These are phyloP conservation scores for Rhododendron simsii DNA, from an alignment of 148 eudicot genomes.

Conservation along the genomic window DNA sequence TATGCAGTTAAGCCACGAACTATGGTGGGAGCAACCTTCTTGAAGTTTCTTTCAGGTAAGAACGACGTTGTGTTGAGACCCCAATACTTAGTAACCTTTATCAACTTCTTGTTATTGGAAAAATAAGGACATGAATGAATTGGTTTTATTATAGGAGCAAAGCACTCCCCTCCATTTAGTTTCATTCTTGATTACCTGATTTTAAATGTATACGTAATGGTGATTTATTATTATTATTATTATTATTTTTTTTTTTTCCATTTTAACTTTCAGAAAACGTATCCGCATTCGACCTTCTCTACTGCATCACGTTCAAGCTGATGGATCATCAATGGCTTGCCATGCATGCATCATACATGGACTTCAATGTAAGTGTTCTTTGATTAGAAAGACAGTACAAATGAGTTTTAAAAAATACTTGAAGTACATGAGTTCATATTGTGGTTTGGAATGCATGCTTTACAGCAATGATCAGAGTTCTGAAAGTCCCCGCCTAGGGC, in stretches of 20 bases:
- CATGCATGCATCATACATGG: slow-evolving; percentile 99
- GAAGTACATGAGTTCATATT: not conserved
- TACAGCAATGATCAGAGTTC: not conserved
- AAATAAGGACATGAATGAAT: not conserved
- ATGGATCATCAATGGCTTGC: slow-evolving; percentile 92
- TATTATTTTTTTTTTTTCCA: not conserved
- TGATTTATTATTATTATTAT: not conserved
- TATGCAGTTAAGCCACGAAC: slow-evolving; percentile 67
- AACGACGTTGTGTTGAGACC: slow-evolving; percentile 6
- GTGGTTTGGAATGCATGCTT: not conserved
- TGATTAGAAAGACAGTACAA: not conserved
- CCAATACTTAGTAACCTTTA: not conserved
- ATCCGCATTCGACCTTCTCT: slow-evolving; percentile 86
- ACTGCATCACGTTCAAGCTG: slow-evolving; percentile 89
- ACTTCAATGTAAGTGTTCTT: slow-evolving; percentile 77
- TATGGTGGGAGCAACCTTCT: slow-evolving; percentile 46
- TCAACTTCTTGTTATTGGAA: not conserved
- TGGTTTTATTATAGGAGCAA: not conserved
- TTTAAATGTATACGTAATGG: not conserved
- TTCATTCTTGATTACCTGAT: not conserved
- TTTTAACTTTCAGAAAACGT: slow-evolving; percentile 58
- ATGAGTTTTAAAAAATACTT: not conserved
- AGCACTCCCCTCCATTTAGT: not conserved
- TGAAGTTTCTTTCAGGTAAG: slow-evolving; percentile 78
- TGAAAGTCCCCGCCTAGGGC: too few relatives aligned